Conservation (phyloP, 352 stramenopile species). For the Phytophthora fragariae region DNA sequence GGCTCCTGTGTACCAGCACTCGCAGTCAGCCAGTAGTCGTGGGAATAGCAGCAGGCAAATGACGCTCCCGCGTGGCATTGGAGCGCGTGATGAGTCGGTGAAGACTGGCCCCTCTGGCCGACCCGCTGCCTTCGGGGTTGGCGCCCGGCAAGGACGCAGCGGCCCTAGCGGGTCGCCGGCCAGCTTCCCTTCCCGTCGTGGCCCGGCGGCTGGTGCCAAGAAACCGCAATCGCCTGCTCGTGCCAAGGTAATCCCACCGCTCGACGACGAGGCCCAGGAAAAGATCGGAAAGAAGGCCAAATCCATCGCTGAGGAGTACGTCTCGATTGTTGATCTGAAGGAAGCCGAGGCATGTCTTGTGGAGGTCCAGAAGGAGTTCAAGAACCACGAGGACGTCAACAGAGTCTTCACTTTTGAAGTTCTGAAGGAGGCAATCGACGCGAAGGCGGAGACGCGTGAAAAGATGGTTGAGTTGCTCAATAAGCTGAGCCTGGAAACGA, state of each 20-base stretch:
- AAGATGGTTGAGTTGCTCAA: slow-evolving; percentile 78
- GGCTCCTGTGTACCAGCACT: slow-evolving; percentile 62
- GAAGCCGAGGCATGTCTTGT: slow-evolving; percentile 73
- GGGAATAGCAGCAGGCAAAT: slow-evolving; percentile 50
- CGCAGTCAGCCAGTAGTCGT: slow-evolving; percentile 59
- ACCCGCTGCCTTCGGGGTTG: slow-evolving; percentile 54
- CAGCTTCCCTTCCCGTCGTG: slow-evolving; percentile 38
- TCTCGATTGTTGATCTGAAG: slow-evolving; percentile 72
- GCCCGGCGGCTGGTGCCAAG: slow-evolving; percentile 28
- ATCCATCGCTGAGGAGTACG: slow-evolving; percentile 81
- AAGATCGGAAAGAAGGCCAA: slow-evolving; percentile 84
- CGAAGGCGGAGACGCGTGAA: slow-evolving; percentile 57
- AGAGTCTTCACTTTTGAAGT: slow-evolving; percentile 68
- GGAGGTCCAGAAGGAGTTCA: slow-evolving; percentile 75
- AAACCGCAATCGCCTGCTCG: slow-evolving; percentile 44
- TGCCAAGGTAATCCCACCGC: slow-evolving; percentile 42
- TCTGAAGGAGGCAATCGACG: slow-evolving; percentile 70
- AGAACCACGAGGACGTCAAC: slow-evolving; percentile 63
- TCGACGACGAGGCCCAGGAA: slow-evolving; percentile 68
- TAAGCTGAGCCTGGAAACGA: slow-evolving; percentile 70
- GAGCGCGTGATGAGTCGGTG: slow-evolving; percentile 65
- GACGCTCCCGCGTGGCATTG: slow-evolving; percentile 54
- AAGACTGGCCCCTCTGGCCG: slow-evolving; percentile 67
- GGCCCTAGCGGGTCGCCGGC: slow-evolving; percentile 41
- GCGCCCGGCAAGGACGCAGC: slow-evolving; percentile 26